A percentile compares a stretch with the other conserved stretches of the same genome.
Evolutionary conservation across 2,329 filamentous ascomycete genomes (phyloP).

Genomic region (Phialocephala subalpina): DNA sequence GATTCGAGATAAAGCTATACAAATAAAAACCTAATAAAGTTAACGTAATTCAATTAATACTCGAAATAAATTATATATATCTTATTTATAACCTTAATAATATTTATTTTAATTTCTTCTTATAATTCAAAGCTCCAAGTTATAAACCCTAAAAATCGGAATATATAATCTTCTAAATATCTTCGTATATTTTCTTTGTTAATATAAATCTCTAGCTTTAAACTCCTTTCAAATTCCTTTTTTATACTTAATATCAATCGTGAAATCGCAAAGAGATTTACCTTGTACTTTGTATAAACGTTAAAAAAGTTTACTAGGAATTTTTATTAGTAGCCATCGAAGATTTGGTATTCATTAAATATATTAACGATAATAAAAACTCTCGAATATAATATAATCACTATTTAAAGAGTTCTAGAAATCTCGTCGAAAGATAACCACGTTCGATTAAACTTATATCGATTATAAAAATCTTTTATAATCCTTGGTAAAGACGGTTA

Average conservation of each 20-base stretch:
- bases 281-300: slow-evolving; percentile 28
- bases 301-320: slow-evolving; percentile 42
- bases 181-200: slow-evolving; percentile 39
- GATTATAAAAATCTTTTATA: slow-evolving; percentile 10
- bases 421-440: slow-evolving; percentile 38
- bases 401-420: slow-evolving; percentile 16
- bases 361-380: slow-evolving; percentile 29
- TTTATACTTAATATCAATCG: slow-evolving; percentile 39
- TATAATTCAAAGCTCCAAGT: slow-evolving; percentile 28
- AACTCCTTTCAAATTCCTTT: slow-evolving; percentile 29
- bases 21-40: slow-evolving; percentile 43
- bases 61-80: slow-evolving; percentile 23
- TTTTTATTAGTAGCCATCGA: slow-evolving; percentile 6
- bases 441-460: slow-evolving; percentile 31
- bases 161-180: slow-evolving; percentile 41
- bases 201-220: slow-evolving; percentile 42
- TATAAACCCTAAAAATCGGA: slow-evolving; percentile 28
- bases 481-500: not conserved
- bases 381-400: slow-evolving; percentile 34
- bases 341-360: slow-evolving; percentile 30
- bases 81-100: slow-evolving; percentile 32
- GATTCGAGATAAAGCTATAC: slow-evolving; percentile 36
- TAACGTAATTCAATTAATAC: not conserved
- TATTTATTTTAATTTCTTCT: slow-evolving; percentile 31
- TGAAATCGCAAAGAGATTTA: slow-evolving; percentile 45